phyloP scores from a whole-genome alignment of 192 early-diverging fungal genomes.

The Entomortierella beljakovae region DNA sequence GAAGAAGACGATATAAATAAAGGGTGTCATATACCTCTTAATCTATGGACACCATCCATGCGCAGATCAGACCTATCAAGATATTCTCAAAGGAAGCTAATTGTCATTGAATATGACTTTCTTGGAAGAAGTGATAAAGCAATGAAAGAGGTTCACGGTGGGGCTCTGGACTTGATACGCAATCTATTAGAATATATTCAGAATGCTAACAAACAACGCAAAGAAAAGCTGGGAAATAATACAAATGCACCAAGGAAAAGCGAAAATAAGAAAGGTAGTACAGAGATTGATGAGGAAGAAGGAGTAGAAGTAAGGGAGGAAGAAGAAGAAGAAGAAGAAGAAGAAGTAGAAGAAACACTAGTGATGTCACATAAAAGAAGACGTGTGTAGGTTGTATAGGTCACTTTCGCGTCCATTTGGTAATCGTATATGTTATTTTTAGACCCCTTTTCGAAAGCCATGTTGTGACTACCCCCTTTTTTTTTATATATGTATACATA shows the following conservation, averaged over 20 bases:
- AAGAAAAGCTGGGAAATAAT: neutral
- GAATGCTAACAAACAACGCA: neutral
- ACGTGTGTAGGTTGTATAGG: too few species aligned
- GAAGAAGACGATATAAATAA: conserved; percentile 5
- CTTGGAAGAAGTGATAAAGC: conserved; percentile 4
- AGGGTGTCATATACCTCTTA: conserved; percentile 2
- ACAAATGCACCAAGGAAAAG: too few species aligned
- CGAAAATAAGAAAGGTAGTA: neutral
- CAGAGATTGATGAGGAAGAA: neutral
- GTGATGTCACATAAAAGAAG: neutral
- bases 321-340: conserved; percentile 1
- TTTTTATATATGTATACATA: too few species aligned
- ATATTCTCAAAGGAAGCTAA: conserved; percentile 21
- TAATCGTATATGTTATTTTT: too few species aligned
- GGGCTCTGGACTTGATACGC: neutral
- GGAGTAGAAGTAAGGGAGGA: neutral
- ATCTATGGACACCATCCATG: conserved; percentile 8
- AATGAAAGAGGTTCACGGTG: conserved; percentile 9
- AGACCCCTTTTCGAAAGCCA: too few species aligned
- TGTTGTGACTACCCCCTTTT: too few species aligned
- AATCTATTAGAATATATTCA: conserved; percentile 9
- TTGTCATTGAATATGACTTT: conserved; percentile 1
- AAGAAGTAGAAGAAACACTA: neutral
- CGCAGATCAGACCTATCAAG: conserved; percentile 10
- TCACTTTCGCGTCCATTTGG: too few species aligned